Evolutionary conservation across 257 asterid species (phyloP).

Genomic region (Eustoma russellianum): DNA sequence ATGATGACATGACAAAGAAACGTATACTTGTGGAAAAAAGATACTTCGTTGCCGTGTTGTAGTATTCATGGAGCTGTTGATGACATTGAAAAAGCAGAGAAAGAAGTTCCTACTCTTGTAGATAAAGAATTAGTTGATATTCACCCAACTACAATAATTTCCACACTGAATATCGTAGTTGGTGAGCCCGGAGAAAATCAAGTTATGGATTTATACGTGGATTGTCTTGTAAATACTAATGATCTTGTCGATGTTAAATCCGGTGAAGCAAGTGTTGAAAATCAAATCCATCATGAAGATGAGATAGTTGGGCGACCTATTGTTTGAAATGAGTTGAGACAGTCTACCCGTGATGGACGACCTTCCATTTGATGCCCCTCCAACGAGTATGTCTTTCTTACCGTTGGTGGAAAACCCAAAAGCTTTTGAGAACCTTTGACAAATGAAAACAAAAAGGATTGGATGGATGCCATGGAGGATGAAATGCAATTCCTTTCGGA

Average conservation of each 20-base stretch:
- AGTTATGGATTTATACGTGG: background rate
- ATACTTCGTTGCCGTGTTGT: background rate
- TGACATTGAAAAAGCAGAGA: background rate
- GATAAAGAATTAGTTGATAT: background rate
- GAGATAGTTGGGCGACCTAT: too few relatives aligned
- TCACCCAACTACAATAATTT: rapidly evolving
- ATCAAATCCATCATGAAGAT: background rate
- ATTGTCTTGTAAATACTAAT: background rate
- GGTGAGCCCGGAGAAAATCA: background rate
- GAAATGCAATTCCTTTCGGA: background rate
- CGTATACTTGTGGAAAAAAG: background rate
- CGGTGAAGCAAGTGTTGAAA: background rate
- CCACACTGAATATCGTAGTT: background rate
- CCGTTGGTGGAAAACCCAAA: background rate
- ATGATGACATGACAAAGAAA: background rate
- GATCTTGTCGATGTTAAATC: background rate
- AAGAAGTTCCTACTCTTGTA: too few relatives aligned
- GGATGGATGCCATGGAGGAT: background rate
- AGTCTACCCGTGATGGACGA: background rate
- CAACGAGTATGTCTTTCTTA: background rate
- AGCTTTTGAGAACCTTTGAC: background rate
- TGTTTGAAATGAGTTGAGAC: background rate
- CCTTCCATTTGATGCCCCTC: background rate
- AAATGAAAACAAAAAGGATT: background rate
- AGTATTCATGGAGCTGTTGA: background rate